Conservation (phyloP, 768 basidiomycete species). For the Favolaschia claudopus region DNA sequence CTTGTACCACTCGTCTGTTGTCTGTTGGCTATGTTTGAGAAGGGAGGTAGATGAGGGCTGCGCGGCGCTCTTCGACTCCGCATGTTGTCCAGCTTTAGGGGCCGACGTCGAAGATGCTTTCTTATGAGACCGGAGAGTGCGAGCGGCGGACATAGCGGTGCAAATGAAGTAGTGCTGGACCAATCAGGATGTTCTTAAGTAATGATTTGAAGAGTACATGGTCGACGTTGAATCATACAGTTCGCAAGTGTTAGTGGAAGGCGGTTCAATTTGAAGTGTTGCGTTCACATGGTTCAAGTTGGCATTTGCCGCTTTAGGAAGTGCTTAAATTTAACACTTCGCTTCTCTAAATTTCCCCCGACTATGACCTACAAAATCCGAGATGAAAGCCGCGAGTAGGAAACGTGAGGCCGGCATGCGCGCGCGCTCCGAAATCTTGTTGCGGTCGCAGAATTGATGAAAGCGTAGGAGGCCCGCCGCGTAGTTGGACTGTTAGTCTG, state of each 20-base stretch:
- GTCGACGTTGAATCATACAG: neutral
- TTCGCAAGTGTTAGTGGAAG: neutral
- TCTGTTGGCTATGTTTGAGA: slow-evolving; percentile 24
- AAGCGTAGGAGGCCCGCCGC: slow-evolving; percentile 44
- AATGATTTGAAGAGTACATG: neutral
- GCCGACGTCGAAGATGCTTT: neutral
- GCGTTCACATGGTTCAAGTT: neutral
- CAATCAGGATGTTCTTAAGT: neutral
- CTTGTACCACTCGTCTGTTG: slow-evolving; percentile 30
- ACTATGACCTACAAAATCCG: slow-evolving; percentile 13
- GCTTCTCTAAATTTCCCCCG: neutral
- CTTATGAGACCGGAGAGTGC: neutral
- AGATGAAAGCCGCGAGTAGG: slow-evolving; percentile 40
- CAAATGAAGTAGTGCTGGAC: neutral
- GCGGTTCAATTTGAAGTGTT: neutral
- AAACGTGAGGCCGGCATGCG: slow-evolving; percentile 42
- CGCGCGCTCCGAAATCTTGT: slow-evolving; percentile 32
- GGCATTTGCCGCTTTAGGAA: neutral
- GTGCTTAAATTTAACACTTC: slow-evolving; percentile 4
- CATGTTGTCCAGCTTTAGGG: neutral
- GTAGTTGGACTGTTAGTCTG: slow-evolving; percentile 38
- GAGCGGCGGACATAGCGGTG: no score
- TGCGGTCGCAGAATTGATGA: slow-evolving; percentile 46
- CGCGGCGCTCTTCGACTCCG: no score
- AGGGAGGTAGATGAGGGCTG: slow-evolving; percentile 21